These are phyloP conservation scores for Aegle marmelos DNA, from an alignment of 345 rosid genomes.

Conservation along the genomic window DNA sequence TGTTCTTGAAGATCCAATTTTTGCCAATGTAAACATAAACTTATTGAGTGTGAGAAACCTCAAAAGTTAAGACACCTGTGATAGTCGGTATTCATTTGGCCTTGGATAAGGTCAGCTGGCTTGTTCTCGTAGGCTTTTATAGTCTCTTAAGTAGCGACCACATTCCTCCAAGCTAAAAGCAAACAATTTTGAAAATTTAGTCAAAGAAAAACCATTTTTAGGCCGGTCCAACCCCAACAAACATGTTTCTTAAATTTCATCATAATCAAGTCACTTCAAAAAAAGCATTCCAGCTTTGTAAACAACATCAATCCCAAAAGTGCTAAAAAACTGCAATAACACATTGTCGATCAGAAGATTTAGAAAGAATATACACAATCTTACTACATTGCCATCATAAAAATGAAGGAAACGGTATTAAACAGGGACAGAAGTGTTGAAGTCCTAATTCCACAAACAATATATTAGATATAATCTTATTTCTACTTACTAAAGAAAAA, in stretches of 20 bases:
- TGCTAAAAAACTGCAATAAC: neutral
- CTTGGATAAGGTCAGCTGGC: constrained; percentile 92
- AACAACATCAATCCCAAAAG: neutral
- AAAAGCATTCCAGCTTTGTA: neutral
- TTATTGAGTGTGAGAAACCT: too few relatives aligned
- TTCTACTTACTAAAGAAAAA: too few relatives aligned
- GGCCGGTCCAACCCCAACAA: neutral
- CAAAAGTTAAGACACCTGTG: too few relatives aligned
- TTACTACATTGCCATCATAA: neutral
- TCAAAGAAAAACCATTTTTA: neutral
- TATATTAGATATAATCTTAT: too few relatives aligned
- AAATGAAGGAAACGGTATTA: neutral
- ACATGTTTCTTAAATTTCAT: neutral
- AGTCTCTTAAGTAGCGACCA: constrained; percentile 91
- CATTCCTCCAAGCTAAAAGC: constrained; percentile 81
- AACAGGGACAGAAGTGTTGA: neutral
- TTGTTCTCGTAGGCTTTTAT: constrained; percentile 92
- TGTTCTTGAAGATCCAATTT: neutral
- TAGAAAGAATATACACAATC: neutral
- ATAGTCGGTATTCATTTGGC: too few relatives aligned
- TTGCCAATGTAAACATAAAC: neutral
- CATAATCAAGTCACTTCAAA: neutral
- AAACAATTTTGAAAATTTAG: neutral
- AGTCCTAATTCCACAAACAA: neutral
- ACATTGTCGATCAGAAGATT: neutral